Base-by-base conservation (phyloP, 306 rosid genomes). In the Prunus salicina region DNA sequence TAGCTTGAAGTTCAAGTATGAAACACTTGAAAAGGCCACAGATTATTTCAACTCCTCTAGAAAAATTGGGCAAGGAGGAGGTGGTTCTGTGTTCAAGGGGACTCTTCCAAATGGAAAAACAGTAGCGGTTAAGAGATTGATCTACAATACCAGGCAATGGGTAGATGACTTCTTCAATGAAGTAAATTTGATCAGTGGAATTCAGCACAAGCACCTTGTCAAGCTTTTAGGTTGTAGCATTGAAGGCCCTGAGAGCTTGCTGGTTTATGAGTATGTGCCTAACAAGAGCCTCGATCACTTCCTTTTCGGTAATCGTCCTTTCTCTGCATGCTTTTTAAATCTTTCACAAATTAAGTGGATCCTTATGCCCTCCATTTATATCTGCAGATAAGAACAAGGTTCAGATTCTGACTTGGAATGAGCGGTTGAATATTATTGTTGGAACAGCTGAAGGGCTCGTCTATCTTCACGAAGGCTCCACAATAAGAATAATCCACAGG, bases 191-290 rank as follows among this genome's bases (percentile, higher is more conserved):
- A 88, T 93, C 67, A 86, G 90, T 1, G 93, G 89, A 79, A 86
- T 89, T 51, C 86, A 88, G 60, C 98, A 93, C 91, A 84, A 91
- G 83, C 90, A 91, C 78, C 97, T 93, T 43, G 92, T 93, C 53
- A 71, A 82, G 64, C 90, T 93, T 76, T 79, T 93, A 80, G 98
- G 98, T 25, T 93, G 98, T 62, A 93, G 97, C 88, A 91, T 93
- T 56, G 98, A 93, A 89, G 98, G 98, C 46, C 98, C 98, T 7
- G 98, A 93, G 88, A 93, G 98, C 63, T 87, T 93, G 71, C 88
- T 93, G 57, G 97, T 93, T 38, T 93, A 88, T 27, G 98, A 93
- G 80, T 91, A 88, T 76, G 71, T 84, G 24, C 86, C 83, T 24
- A 93, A 93, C 72, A 80, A 80, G 76, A 89, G 96, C 84, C 92